A percentile compares a stretch with the other conserved stretches of the same genome.
phyloP scores from a whole-genome alignment of 2,329 filamentous ascomycete genomes.

The Lecanicillium sp. region DNA sequence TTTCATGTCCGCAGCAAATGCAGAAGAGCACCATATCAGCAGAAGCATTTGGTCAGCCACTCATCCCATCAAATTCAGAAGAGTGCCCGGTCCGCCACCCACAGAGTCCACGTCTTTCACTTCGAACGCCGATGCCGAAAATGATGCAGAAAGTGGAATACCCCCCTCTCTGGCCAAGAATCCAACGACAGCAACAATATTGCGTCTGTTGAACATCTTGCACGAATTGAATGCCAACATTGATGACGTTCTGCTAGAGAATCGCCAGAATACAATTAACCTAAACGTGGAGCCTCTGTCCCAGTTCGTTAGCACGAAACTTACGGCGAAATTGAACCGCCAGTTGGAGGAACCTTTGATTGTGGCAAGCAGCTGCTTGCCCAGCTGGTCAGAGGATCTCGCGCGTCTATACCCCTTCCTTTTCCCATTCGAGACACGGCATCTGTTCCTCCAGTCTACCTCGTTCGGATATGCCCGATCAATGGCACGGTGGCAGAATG shows the following conservation, averaged over 20 bases:
- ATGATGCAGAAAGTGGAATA: constrained; percentile 52
- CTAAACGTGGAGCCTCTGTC: constrained; percentile 76
- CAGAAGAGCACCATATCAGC: constrained; percentile 53
- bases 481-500: constrained; percentile 95
- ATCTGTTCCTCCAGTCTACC: constrained; percentile 94
- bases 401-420: constrained; percentile 92
- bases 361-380: constrained; percentile 92
- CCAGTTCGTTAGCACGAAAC: constrained; percentile 97
- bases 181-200: constrained; percentile 76
- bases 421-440: constrained; percentile 95
- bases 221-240: constrained; percentile 91
- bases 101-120: constrained; percentile 57
- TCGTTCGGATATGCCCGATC: constrained; percentile 97
- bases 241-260: constrained; percentile 79
- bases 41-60: constrained; percentile 85
- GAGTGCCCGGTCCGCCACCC: constrained; percentile 75
- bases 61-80: constrained; percentile 86
- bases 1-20: constrained; percentile 49
- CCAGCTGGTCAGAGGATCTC: constrained; percentile 92
- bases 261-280: constrained; percentile 56
- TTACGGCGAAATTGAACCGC: constrained; percentile 94
- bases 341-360: constrained; percentile 95
- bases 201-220: constrained; percentile 80
- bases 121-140: constrained; percentile 35
- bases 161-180: constrained; percentile 77